These are phyloP conservation scores for Ramalina intermedia DNA, from an alignment of 495 filamentous ascomycete species.

Conservation along the genomic window DNA sequence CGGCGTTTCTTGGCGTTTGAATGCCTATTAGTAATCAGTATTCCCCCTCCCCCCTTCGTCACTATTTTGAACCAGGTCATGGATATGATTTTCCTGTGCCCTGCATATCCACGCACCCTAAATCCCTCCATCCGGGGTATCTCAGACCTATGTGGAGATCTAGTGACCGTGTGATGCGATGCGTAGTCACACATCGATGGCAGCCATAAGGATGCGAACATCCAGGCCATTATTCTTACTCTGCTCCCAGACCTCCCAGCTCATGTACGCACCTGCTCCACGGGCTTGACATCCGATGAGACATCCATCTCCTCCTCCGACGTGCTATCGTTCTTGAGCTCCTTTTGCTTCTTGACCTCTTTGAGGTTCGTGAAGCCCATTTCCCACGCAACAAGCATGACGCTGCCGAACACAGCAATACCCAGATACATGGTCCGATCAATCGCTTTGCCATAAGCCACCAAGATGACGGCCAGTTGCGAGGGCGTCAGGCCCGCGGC, in stretches of 20 bases:
- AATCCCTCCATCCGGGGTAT: too few relatives aligned
- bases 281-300: conserved; percentile 13
- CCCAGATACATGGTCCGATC: conserved; percentile 40
- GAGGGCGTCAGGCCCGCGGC: conserved; percentile 21
- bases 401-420: conserved; percentile 13
- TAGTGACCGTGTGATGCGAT: too few relatives aligned
- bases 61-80: too few relatives aligned
- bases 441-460: conserved; percentile 48
- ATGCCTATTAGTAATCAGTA: too few relatives aligned
- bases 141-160: too few relatives aligned
- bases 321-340: conserved; percentile 14
- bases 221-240: conserved; percentile 3
- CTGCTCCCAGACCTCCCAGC: conserved; percentile 12
- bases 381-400: conserved; percentile 16
- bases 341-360: conserved; percentile 6
- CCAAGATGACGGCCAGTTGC: conserved; percentile 35
- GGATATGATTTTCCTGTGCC: too few relatives aligned
- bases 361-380: conserved; percentile 14
- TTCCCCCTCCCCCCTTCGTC: too few relatives aligned
- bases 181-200: too few relatives aligned
- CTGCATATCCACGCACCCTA: too few relatives aligned
- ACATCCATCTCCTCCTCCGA: conserved; percentile 9
- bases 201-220: too few relatives aligned
- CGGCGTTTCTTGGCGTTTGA: too few relatives aligned
- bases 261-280: conserved; percentile 14